phyloP scores from a whole-genome alignment of 176 grass and related monocot species.

The Cenchrus americanus region DNA sequence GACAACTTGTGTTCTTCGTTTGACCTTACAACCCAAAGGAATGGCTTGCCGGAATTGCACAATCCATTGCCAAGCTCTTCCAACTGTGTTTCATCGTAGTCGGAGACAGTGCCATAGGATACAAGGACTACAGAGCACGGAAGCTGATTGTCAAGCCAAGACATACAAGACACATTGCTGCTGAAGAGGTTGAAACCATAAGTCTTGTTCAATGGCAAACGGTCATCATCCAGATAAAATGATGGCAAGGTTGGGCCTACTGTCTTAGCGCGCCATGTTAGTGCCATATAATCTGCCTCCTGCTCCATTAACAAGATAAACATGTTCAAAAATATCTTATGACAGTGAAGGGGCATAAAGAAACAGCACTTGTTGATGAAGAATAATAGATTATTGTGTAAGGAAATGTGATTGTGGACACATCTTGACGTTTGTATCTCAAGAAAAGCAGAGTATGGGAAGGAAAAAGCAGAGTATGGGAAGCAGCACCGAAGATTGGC shows the following conservation, averaged over 20 bases:
- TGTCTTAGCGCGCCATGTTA: constrained; percentile 36
- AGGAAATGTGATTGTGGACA: not conserved
- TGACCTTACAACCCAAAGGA: constrained; percentile 40
- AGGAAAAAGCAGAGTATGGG: not conserved
- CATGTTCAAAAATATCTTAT: not conserved
- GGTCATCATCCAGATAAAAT: constrained; percentile 28
- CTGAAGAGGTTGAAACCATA: constrained; percentile 47
- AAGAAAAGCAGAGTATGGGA: not conserved
- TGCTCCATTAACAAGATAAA: not conserved
- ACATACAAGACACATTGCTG: constrained; percentile 5
- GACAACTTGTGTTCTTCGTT: constrained; percentile 30
- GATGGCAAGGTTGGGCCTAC: constrained; percentile 50
- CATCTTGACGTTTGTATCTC: too few species aligned
- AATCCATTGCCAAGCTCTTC: constrained; percentile 44
- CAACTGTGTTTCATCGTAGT: not conserved
- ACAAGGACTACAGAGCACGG: constrained; percentile 42
- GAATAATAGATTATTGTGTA: not conserved
- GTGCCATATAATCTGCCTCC: constrained; percentile 47
- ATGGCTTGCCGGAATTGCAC: constrained; percentile 12
- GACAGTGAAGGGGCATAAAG: not conserved
- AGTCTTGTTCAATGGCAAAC: constrained; percentile 23
- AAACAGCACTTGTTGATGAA: not conserved
- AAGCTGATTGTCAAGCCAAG: constrained; percentile 39
- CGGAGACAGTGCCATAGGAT: constrained; percentile 44
- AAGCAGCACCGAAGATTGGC: not conserved